phyloP scores from a whole-genome alignment of 108 stramenopile genomes.

The Pseudonitzschia pungens region DNA sequence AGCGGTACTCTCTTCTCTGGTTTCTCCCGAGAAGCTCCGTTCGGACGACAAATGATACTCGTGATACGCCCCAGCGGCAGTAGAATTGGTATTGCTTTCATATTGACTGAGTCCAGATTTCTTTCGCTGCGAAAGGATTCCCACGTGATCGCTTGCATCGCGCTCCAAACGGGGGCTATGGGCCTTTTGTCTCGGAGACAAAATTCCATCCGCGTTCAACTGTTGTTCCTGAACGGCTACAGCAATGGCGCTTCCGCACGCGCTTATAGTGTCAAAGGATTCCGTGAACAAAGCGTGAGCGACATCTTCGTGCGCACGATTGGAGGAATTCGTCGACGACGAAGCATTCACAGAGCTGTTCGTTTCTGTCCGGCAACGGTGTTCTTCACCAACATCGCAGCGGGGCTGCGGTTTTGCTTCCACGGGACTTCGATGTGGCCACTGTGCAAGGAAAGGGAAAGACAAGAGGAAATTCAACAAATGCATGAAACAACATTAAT shows the following conservation, averaged over 20 bases:
- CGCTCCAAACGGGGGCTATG: not conserved
- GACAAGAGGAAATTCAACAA: too few species aligned
- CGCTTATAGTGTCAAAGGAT: conserved; percentile 46
- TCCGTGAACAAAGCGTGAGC: conserved; percentile 34
- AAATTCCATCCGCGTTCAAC: conserved; percentile 2
- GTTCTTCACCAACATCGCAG: not conserved
- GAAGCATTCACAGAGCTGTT: not conserved
- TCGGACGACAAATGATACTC: not conserved
- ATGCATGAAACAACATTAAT: too few species aligned
- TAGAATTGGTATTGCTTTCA: not conserved
- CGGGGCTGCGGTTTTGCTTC: not conserved
- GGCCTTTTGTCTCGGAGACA: not conserved
- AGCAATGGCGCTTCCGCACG: not conserved
- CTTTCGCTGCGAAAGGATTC: not conserved
- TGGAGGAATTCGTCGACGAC: not conserved
- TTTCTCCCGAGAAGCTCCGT: not conserved
- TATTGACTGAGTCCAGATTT: not conserved
- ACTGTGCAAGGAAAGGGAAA: conserved; percentile 11
- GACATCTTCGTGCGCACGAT: conserved; percentile 20
- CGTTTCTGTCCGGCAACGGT: not conserved
- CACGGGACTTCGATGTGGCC: conserved; percentile 37
- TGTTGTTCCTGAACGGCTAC: conserved; percentile 1
- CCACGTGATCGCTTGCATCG: not conserved
- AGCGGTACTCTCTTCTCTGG: not conserved
- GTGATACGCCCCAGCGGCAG: not conserved